Evolutionary conservation across 2,329 filamentous ascomycete genomes (phyloP).

Genomic region (Cordyceps tenuipes): DNA sequence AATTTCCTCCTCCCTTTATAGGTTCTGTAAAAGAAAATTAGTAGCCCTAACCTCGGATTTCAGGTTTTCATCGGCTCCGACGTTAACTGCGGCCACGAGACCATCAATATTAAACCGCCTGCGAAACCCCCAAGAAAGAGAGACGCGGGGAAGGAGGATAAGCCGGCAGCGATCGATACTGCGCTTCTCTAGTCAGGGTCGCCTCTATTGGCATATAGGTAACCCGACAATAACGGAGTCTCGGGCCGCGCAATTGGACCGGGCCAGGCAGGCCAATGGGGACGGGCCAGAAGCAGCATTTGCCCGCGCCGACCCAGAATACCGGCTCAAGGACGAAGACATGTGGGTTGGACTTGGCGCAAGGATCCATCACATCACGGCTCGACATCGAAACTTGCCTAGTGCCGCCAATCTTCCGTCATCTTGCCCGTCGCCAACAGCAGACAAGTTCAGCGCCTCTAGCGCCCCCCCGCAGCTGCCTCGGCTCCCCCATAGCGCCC

Average conservation of each 20-base stretch:
- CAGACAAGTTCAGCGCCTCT: neutral
- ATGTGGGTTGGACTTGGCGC: neutral
- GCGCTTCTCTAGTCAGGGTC: neutral
- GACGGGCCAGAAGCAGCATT: neutral
- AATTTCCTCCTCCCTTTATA: no score
- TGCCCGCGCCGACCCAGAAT: neutral
- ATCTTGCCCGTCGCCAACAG: neutral
- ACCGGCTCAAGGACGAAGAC: neutral
- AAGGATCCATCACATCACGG: neutral
- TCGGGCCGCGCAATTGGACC: neutral
- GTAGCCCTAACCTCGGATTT: no score
- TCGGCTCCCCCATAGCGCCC: slow-evolving; percentile 7
- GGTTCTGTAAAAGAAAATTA: no score
- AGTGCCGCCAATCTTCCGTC: neutral
- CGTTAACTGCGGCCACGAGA: neutral
- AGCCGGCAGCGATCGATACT: neutral
- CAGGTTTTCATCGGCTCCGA: neutral
- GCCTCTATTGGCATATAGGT: neutral
- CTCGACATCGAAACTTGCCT: neutral
- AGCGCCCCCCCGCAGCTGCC: neutral
- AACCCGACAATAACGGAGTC: neutral
- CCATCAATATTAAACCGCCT: neutral
- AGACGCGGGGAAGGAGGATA: neutral
- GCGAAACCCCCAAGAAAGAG: neutral
- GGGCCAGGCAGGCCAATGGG: neutral